phyloP scores from a whole-genome alignment of 176 grass and related monocot genomes.

The Ananas comosus region DNA sequence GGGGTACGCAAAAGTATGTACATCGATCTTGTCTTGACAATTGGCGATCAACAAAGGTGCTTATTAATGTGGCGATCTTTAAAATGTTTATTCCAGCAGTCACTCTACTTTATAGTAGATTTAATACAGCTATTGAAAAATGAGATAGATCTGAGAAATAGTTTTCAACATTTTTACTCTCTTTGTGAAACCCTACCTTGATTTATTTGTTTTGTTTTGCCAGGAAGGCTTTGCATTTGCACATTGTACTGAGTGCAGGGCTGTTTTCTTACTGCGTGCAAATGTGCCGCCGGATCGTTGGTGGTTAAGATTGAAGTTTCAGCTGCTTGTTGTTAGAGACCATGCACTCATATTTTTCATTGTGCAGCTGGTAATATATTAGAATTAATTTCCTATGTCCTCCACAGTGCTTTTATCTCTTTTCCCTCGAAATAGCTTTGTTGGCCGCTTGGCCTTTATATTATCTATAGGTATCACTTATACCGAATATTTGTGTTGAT shows the following conservation, averaged over 20 bases:
- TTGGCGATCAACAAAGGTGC: constrained; percentile 95
- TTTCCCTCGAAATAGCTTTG: not conserved
- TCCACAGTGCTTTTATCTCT: not conserved
- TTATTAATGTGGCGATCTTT: not conserved
- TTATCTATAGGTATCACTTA: no score
- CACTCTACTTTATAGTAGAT: not conserved
- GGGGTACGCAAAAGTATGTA: constrained; percentile 94
- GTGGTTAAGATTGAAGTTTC: constrained; percentile 93
- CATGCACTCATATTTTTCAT: constrained; percentile 89
- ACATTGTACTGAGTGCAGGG: constrained; percentile 93
- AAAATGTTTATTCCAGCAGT: not conserved
- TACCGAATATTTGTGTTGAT: no score
- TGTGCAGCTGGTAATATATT: constrained; percentile 67
- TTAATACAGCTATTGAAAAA: not conserved
- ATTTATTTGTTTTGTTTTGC: constrained; percentile 22
- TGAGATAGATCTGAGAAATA: not conserved
- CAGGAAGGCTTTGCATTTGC: constrained; percentile 99
- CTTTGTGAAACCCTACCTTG: constrained; percentile 10
- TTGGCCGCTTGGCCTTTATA: no score
- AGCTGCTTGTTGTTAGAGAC: constrained; percentile 77
- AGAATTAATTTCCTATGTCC: not conserved
- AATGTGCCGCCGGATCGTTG: constrained; percentile 91
- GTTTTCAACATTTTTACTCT: not conserved
- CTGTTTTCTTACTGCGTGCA: constrained; percentile 73
- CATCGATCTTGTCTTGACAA: constrained; percentile 91